Base-by-base conservation (phyloP, 164 flowering plant species). In the Liriodendron chinense region DNA sequence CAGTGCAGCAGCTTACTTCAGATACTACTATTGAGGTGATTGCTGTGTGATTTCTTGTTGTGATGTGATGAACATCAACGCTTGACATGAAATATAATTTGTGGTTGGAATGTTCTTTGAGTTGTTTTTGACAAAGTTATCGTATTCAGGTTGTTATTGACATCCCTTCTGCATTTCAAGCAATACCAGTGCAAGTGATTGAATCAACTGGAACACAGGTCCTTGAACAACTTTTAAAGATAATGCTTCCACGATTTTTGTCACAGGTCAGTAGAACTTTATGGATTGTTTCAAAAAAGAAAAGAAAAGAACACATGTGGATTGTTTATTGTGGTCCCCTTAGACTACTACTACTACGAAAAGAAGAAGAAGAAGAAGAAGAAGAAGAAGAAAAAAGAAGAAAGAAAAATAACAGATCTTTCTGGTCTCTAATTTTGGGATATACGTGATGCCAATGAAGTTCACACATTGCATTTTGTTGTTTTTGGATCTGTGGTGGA, bases 161-260 rank as follows among this genome's bases (percentile, higher is more conserved):
- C 49, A 81, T 94, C 63, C 98, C 98, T 59, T 87, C 88, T 82
- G 89, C 94, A 70, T 91, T 95, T 83, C 89, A 84, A 67, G 83
- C 89, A 43, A 79, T 95, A 77, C 98, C 98, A 3, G 83, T 84
- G 50, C 82, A 82, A 82, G 84, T 80, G 50, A 91, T 95, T 75
- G 96, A 95, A 84, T 90, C 98, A 69, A 80, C 89, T 80, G 98
- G 98, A 59, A 74, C 88, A 20, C 97, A 88, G 84, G 90, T 93
- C 76, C 95, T 95, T 62, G 90, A 92, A 24, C 98, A 95, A 80
- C 85, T 92, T 76, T 81, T 95, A 22, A 82, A 78, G 80, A 77
- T 93, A 59, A 95, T 92, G 97, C 93, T 95, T 74, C 98, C 98
- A 2, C 91, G 98, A 23, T 95, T 95, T 72, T 86, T 93, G 92